Conservation (phyloP, 78 protist genomes). For the Diacronema lutheri region DNA sequence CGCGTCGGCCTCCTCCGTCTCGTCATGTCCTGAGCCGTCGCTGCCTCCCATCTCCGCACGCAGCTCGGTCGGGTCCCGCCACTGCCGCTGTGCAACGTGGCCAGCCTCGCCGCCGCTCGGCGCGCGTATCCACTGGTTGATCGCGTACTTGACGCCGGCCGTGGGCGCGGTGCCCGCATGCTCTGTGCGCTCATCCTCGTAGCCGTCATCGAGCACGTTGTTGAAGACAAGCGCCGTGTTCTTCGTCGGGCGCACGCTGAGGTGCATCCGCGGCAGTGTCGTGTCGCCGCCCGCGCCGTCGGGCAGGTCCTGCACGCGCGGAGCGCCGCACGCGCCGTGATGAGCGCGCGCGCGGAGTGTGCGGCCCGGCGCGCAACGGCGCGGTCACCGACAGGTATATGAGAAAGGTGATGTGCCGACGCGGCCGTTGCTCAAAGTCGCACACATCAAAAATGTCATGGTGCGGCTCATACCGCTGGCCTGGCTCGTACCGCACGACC, state of each 20-base stretch:
- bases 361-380: too few relatives aligned
- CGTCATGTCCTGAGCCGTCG: too few relatives aligned
- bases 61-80: too few relatives aligned
- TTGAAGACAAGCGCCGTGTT: conserved; percentile 16
- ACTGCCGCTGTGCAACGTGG: too few relatives aligned
- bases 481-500: conserved; percentile 14
- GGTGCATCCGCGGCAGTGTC: background rate
- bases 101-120: too few relatives aligned
- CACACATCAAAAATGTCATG: conserved; percentile 4
- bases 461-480: conserved; percentile 1
- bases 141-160: background rate
- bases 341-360: too few relatives aligned
- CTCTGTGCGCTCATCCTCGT: conserved; percentile 17
- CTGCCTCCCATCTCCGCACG: too few relatives aligned
- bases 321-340: too few relatives aligned
- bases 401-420: conserved; percentile 18
- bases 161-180: background rate
- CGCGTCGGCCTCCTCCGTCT: too few relatives aligned
- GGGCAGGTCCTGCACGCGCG: background rate
- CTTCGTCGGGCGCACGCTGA: background rate
- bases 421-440: conserved; percentile 17
- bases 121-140: background rate
- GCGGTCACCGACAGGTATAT: background rate
- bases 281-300: background rate
- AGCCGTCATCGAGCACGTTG: background rate